Base-by-base conservation (phyloP, 345 rosid species). In the Alliaria petiolata region DNA sequence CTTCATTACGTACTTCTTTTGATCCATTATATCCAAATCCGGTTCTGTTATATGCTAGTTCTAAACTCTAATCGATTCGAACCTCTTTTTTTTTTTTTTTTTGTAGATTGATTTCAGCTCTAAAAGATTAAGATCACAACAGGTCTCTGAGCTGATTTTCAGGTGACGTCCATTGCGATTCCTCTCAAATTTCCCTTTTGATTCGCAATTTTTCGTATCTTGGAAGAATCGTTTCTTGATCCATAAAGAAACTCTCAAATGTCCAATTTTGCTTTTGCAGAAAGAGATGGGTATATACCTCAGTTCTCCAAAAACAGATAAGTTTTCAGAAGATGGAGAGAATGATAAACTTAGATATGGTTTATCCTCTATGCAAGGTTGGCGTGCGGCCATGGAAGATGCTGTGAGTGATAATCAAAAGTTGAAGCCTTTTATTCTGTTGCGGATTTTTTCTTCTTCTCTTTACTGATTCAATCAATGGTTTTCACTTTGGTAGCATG, bases 361-460 rank as follows among this genome's bases (percentile, higher is more conserved):
- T 43, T 73, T 95, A 71, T 89, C 97, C 8, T 95, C 97, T 16
- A 95, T 95, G 99, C 99, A 95, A 85, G 99, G 99, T 55, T 91
- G 99, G 99, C 99, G 99, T 42, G 87, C 97, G 19, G 76, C 89
- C 39, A 95, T 95, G 99, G 99, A 95, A 84, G 99, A 95, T 78
- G 97, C 99, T 7, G 99, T 93, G 83, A 89, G 97, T 85, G 49
- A n/a, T 8, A 12, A 35, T 45, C 45, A 16, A 57, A 59, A 62
- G 35, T 45, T 76, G 4, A 43, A 62, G 44, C 36, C 70, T 76
- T 67, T 53, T 2, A 14, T 9, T 6, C 20, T 49, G 3, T 14
- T 10, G 22, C 36, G 15, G 26, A 4, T 56, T 45, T 20, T 20
- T 40, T 28, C 1, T 7, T 15, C 4, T 51, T 1, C 22, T 10